Conservation (phyloP, 495 filamentous ascomycete genomes). For the Penicillium bialowiezense region DNA sequence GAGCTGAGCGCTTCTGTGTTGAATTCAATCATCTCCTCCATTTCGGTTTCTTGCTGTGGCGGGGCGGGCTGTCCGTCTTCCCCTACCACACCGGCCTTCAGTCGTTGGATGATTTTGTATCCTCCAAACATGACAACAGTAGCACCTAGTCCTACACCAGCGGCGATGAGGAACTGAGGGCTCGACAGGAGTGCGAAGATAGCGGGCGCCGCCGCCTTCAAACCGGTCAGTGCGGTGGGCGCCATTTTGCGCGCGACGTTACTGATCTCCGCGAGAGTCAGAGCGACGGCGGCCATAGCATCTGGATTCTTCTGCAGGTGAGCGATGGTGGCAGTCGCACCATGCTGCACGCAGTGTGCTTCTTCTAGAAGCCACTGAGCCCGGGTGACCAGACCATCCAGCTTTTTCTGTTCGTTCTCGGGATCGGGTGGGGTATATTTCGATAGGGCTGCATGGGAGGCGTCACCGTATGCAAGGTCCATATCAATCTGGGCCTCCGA, state of each 20-base stretch:
- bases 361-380: constrained; percentile 76
- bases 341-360: constrained; percentile 82
- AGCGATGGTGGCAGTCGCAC: constrained; percentile 78
- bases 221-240: constrained; percentile 66
- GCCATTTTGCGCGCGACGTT: constrained; percentile 79
- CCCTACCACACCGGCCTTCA: constrained; percentile 39
- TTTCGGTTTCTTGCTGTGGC: constrained; percentile 20
- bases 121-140: constrained; percentile 94
- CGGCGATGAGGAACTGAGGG: constrained; percentile 91
- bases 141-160: constrained; percentile 81
- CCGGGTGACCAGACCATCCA: constrained; percentile 61
- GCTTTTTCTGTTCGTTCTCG: constrained; percentile 51
- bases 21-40: constrained; percentile 60
- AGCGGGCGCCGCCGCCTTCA: constrained; percentile 78
- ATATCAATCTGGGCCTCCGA: constrained; percentile 72
- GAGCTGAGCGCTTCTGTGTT: constrained; percentile 54
- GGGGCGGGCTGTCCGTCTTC: constrained; percentile 1
- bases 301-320: constrained; percentile 88
- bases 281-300: constrained; percentile 88
- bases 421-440: constrained; percentile 29
- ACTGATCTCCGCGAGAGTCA: constrained; percentile 89
- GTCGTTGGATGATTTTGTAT: constrained; percentile 92
- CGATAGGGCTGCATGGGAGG: constrained; percentile 39
- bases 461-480: constrained; percentile 79
- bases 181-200: constrained; percentile 83